Evolutionary conservation across 768 basidiomycete genomes (phyloP), one percentile per base, ranked within the genome.

Genomic region (Galerina marginata): DNA sequence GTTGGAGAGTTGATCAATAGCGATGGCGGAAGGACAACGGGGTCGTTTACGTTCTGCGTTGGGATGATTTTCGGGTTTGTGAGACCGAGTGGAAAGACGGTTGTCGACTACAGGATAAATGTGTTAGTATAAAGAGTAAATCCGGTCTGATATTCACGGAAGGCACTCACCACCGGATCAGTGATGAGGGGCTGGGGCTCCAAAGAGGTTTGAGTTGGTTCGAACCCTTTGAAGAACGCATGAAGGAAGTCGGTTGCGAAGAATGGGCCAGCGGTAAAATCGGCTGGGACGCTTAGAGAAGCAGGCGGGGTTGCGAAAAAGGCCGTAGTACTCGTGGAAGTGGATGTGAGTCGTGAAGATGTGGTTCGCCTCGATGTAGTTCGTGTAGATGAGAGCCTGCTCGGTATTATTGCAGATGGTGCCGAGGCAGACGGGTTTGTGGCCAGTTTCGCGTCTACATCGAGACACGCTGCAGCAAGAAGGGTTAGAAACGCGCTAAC

Each of bases 161-260:
- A 36, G 9, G 23, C 11, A 39, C 51, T 53, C 26, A 53, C 51
- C 6, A 53, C 51, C 4, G 51, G 51, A 42, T 53, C 51, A 25
- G 51, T 53, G 20, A 53, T 20, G 33, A 53, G 39, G 23, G 51
- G 51, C 12, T 53, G 51, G 26, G 51, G 51, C 38, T 53, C 51
- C 3, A 53, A 38, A 14, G 51, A 53, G 6, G 51, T 53, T 26
- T 53, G 51, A 42, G 38, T 53, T 1, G 51, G 38, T 26, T 40
- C 51, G 12, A 53, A 53, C 6, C 51, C 51, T 15, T 37, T 20
- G 26, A 12, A 42, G 25, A 53, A 53, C 7, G 51, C 51, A 9
- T 26, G 51, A 38, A 53, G 38, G 14, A 53, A 53, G 39, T 53
- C 51, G 6, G 51, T 53, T 15, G 23, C 51, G 9, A 53, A 53